A percentile compares a stretch with the other conserved stretches of the same genome.
Conservation (phyloP, 768 basidiomycete species). For the Peribolospora kevripleyi region DNA sequence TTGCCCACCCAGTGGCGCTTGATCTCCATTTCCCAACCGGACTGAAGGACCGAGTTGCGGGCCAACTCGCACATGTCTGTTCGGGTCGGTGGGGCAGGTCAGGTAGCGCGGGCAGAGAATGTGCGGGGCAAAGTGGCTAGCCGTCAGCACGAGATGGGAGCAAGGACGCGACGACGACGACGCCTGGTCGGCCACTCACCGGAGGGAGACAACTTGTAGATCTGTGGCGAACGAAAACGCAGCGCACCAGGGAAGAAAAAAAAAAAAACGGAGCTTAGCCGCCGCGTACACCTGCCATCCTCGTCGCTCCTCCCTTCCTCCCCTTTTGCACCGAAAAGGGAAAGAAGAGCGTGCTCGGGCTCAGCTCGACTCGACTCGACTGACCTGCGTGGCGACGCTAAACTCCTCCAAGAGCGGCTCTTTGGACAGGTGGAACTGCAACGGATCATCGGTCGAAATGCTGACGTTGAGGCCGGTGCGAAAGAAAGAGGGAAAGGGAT, state of each 20-base stretch:
- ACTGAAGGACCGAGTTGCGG: conserved; percentile 89
- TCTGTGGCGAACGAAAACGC: conserved; percentile 29
- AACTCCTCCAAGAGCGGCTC: conserved; percentile 92
- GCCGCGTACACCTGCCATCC: too few species aligned
- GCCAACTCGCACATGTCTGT: conserved; percentile 66
- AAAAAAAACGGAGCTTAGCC: neutral
- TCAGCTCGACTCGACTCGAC: conserved; percentile 11
- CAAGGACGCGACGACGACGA: too few species aligned
- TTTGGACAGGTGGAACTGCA: conserved; percentile 98
- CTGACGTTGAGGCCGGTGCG: conserved; percentile 80
- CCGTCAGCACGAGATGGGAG: neutral
- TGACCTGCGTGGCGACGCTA: conserved; percentile 83
- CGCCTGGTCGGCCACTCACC: conserved; percentile 4
- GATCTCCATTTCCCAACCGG: conserved; percentile 94
- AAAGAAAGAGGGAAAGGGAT: conserved; percentile 93
- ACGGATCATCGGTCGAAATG: conserved; percentile 79
- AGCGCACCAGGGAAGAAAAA: neutral
- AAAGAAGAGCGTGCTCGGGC: too few species aligned
- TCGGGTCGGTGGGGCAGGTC: too few species aligned
- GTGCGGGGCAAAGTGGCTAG: neutral
- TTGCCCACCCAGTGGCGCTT: conserved; percentile 84
- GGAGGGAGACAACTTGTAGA: conserved; percentile 70
- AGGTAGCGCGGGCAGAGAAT: neutral
- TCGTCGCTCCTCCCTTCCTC: too few species aligned
- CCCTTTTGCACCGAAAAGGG: too few species aligned